Percentiles rank a stretch among this genome's conserved stretches.
phyloP scores from a whole-genome alignment of 1,284 basidiomycete genomes.

The Mycena citricolor region DNA sequence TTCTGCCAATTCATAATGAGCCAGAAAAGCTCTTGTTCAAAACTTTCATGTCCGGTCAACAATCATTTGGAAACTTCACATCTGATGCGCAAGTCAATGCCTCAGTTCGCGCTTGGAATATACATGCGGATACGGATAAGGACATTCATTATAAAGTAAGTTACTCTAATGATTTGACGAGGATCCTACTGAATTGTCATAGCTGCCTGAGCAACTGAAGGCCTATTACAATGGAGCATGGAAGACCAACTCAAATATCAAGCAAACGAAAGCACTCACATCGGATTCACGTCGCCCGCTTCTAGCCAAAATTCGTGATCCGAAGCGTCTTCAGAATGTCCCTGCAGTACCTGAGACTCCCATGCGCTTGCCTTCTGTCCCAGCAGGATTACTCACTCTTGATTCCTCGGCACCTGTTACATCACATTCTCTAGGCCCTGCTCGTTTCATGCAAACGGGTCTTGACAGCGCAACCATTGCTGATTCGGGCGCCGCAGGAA shows the following conservation, averaged over 20 bases:
- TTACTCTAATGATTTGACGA: neutral
- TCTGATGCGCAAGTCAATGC: neutral
- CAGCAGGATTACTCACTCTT: neutral
- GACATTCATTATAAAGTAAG: neutral
- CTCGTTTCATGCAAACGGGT: no score
- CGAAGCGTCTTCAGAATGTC: neutral
- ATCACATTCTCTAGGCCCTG: no score
- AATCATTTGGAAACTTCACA: neutral
- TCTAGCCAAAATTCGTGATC: neutral
- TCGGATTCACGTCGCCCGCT: neutral
- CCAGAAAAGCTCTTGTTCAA: neutral
- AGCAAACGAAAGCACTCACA: neutral
- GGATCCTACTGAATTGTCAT: neutral
- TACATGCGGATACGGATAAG: neutral
- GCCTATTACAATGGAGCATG: slow-evolving; percentile 5
- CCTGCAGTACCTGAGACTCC: neutral
- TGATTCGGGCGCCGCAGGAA: no score
- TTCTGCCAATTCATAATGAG: neutral
- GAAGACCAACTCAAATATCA: neutral
- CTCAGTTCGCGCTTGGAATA: neutral
- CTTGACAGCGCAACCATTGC: no score
- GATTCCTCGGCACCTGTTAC: no score
- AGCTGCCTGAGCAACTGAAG: slow-evolving; percentile 1
- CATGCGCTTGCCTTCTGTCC: neutral
- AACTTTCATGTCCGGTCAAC: neutral